Conservation (phyloP, 495 filamentous ascomycete species). For the Neurospora sp. region DNA sequence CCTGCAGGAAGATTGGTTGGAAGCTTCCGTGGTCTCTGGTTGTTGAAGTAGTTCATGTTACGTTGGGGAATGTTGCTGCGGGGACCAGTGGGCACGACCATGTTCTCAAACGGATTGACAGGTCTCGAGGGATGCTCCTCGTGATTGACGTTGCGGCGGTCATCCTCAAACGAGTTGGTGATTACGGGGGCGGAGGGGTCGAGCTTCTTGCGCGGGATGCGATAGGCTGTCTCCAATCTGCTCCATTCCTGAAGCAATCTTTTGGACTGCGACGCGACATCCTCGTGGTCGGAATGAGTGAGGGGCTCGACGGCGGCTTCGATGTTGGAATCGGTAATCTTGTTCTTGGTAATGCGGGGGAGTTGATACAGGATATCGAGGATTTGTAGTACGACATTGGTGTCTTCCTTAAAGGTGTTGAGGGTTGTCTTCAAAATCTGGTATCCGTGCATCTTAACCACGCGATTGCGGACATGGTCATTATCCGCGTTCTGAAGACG, state of each 20-base stretch:
- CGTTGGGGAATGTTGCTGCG: constrained; percentile 55
- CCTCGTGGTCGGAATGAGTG: constrained; percentile 56
- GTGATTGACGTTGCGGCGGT: constrained; percentile 56
- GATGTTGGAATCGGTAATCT: constrained; percentile 94
- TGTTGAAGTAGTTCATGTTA: constrained; percentile 46
- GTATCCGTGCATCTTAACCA: constrained; percentile 95
- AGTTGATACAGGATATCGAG: constrained; percentile 83
- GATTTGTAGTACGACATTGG: constrained; percentile 79
- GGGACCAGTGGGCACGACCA: constrained; percentile 50
- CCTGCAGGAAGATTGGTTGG: constrained; percentile 57
- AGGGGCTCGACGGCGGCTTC: constrained; percentile 71
- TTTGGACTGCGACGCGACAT: constrained; percentile 60
- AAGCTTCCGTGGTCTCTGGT: constrained; percentile 46
- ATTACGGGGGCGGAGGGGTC: constrained; percentile 30
- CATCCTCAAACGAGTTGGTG: constrained; percentile 47
- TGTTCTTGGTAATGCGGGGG: constrained; percentile 89
- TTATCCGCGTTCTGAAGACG: constrained; percentile 87
- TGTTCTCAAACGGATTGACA: constrained; percentile 23
- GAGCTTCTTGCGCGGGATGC: constrained; percentile 72
- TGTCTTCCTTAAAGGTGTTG: constrained; percentile 73
- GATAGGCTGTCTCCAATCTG: constrained; percentile 82
- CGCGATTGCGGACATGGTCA: constrained; percentile 75
- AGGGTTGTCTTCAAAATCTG: constrained; percentile 83
- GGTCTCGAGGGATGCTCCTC: constrained; percentile 33
- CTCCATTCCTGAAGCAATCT: constrained; percentile 75